phyloP scores from a whole-genome alignment of 768 basidiomycete genomes.

The Kwoniella sp. region DNA sequence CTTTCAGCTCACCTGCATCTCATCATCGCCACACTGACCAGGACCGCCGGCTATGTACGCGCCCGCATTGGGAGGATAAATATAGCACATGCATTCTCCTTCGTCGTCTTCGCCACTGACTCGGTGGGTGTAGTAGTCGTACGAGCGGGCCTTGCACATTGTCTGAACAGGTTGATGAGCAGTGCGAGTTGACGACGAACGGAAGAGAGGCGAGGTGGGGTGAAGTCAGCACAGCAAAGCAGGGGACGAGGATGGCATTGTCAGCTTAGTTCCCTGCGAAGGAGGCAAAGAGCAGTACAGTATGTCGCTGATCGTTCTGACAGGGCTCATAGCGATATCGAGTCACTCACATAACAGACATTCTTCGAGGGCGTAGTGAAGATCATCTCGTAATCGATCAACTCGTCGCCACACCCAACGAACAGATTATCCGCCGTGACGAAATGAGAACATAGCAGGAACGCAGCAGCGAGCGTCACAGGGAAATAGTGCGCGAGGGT shows the following conservation, averaged over 20 bases:
- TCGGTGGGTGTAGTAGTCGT: slow-evolving; percentile 19
- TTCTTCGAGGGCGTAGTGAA: slow-evolving; percentile 11
- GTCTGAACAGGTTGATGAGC: background rate
- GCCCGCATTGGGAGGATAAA: slow-evolving; percentile 19
- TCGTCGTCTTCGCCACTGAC: too few species aligned
- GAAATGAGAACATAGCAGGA: background rate
- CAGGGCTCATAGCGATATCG: too few species aligned
- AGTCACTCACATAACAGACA: slow-evolving; percentile 18
- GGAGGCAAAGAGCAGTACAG: too few species aligned
- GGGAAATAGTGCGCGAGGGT: background rate
- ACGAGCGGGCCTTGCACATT: slow-evolving; percentile 11
- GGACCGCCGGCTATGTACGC: slow-evolving; percentile 19
- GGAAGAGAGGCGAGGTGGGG: too few species aligned
- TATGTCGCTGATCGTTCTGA: too few species aligned
- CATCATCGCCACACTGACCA: slow-evolving; percentile 5
- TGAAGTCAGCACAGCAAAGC: too few species aligned
- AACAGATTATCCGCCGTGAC: slow-evolving; percentile 19
- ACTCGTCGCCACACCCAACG: slow-evolving; percentile 20
- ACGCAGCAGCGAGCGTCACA: background rate
- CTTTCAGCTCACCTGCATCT: slow-evolving; percentile 8
- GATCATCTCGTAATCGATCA: slow-evolving; percentile 6
- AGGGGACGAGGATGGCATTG: too few species aligned
- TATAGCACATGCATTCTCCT: slow-evolving; percentile 15
- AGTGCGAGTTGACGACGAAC: too few species aligned
- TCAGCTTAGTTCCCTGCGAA: too few species aligned